Evolutionary conservation across 2,329 filamentous ascomycete species (phyloP).

Genomic region (Penicillium sp.): DNA sequence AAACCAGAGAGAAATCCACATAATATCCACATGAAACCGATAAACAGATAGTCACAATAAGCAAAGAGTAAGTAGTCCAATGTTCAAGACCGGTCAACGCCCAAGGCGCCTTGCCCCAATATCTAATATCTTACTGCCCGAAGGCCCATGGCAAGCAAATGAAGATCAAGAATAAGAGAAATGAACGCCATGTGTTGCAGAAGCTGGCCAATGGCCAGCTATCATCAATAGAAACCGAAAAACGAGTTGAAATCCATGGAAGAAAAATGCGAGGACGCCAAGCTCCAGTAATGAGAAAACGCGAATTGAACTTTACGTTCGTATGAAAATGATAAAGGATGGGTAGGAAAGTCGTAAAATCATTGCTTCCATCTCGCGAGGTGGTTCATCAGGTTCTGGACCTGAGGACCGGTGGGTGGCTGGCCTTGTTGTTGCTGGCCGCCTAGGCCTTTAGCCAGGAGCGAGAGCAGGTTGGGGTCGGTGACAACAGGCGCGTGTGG

Average conservation of each 20-base stretch:
- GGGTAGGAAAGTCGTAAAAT: conserved; percentile 26
- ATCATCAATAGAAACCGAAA: conserved; percentile 11
- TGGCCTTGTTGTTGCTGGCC: conserved; percentile 40
- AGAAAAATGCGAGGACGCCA: conserved; percentile 20
- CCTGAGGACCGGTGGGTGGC: conserved; percentile 37
- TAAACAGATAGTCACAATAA: conserved; percentile 9
- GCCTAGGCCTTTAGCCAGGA: conserved; percentile 41
- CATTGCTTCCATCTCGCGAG: conserved; percentile 51
- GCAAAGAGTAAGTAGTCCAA: conserved; percentile 6
- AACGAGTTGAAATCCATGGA: conserved; percentile 7
- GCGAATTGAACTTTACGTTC: conserved; percentile 19
- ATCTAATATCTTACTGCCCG: conserved; percentile 22
- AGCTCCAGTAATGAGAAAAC: conserved; percentile 20
- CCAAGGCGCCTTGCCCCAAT: conserved; percentile 14
- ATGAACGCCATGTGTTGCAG: conserved; percentile 23
- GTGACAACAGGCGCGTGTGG: conserved; percentile 31
- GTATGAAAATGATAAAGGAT: conserved; percentile 5
- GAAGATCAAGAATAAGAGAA: neutral
- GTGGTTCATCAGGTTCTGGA: conserved; percentile 53
- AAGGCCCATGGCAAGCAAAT: conserved; percentile 5
- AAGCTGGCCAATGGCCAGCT: conserved; percentile 15
- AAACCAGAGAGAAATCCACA: neutral
- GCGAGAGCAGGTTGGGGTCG: conserved; percentile 41
- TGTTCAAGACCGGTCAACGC: conserved; percentile 13
- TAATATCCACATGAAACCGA: conserved; percentile 18